These are phyloP conservation scores for Mesostigma viride DNA, from an alignment of 139 green algal species.

Conservation along the genomic window DNA sequence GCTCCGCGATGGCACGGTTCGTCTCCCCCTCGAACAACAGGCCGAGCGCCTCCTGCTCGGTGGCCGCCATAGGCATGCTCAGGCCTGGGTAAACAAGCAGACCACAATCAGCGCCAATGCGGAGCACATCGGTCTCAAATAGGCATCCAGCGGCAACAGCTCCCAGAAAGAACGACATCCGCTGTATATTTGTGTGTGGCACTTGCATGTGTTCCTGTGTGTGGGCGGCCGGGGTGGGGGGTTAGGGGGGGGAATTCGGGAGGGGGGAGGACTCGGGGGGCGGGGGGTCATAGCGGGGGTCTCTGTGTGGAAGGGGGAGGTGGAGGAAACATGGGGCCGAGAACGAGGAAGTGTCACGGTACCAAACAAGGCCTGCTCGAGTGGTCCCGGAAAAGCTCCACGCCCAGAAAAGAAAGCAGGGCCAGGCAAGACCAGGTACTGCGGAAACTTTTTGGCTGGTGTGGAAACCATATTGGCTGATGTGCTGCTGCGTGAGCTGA, in stretches of 20 bases:
- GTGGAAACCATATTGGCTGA: no score
- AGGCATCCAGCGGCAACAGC: not conserved
- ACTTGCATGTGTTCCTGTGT: not conserved
- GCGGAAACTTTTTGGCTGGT: no score
- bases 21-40: slow-evolving; percentile 51
- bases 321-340: no score
- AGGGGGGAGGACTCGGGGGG: not conserved
- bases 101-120: not conserved
- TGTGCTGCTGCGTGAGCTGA: no score
- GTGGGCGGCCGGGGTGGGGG: not conserved
- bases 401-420: no score
- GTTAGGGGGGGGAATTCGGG: not conserved
- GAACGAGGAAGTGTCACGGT: no score
- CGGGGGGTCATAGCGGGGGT: no score
- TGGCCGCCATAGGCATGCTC: not conserved
- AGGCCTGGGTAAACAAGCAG: not conserved
- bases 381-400: no score
- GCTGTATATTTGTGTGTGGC: not conserved
- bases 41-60: slow-evolving; percentile 49
- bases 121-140: no score
- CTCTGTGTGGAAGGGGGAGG: no score
- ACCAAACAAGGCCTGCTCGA: no score
- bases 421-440: no score
- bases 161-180: not conserved
- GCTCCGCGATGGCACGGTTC: slow-evolving; percentile 56